Evolutionary conservation across 2,329 filamentous ascomycete species (phyloP).

Genomic region (Trichoderma endophyticum): DNA sequence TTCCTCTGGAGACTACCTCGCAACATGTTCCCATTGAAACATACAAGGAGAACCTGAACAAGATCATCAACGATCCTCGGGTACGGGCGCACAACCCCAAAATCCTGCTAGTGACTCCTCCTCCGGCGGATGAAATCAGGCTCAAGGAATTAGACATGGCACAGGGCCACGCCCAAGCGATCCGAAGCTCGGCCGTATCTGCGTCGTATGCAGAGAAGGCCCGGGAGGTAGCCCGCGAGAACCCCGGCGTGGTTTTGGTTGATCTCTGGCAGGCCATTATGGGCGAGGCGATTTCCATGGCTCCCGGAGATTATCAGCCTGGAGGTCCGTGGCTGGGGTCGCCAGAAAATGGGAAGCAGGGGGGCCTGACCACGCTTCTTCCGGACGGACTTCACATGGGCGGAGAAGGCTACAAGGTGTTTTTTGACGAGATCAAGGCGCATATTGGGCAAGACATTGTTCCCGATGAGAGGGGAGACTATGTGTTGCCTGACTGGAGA

Average conservation of each 20-base stretch:
- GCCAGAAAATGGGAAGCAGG: slow-evolving; percentile 47
- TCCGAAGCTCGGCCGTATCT: slow-evolving; percentile 47
- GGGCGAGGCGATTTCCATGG: slow-evolving; percentile 60
- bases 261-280: slow-evolving; percentile 81
- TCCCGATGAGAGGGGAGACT: slow-evolving; percentile 38
- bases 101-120: slow-evolving; percentile 76
- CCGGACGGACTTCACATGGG: slow-evolving; percentile 58
- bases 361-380: slow-evolving; percentile 51
- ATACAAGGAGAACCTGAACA: slow-evolving; percentile 69
- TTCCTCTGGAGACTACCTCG: slow-evolving; percentile 57
- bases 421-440: slow-evolving; percentile 48
- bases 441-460: slow-evolving; percentile 47
- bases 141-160: slow-evolving; percentile 47
- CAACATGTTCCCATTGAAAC: slow-evolving; percentile 77
- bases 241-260: slow-evolving; percentile 65
- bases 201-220: slow-evolving; percentile 58
- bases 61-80: slow-evolving; percentile 68
- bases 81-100: slow-evolving; percentile 67
- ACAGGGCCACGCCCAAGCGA: slow-evolving; percentile 43
- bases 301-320: slow-evolving; percentile 53
- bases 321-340: slow-evolving; percentile 49
- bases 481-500: slow-evolving; percentile 42
- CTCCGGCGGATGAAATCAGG: slow-evolving; percentile 76
- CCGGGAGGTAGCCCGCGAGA: slow-evolving; percentile 64
- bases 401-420: slow-evolving; percentile 50